Percentiles rank a stretch among this genome's conserved stretches.
Conservation (phyloP, 192 early-diverging fungal genomes). For the Dissophora globulifera region DNA sequence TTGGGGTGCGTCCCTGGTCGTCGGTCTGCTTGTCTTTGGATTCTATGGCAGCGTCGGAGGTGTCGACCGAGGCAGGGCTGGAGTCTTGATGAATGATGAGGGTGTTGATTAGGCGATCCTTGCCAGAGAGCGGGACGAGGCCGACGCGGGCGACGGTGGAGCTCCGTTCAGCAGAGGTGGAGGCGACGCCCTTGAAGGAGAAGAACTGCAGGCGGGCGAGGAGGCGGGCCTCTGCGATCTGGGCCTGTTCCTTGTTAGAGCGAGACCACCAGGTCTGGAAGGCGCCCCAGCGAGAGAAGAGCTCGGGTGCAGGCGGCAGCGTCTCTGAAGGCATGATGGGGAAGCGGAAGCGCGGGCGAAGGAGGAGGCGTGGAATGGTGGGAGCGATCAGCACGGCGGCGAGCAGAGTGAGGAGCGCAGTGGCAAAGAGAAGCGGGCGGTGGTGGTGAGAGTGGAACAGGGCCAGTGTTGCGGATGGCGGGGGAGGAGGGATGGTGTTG, state of each 20-base stretch:
- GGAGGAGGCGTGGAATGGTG: slow-evolving; percentile 46
- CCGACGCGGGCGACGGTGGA: slow-evolving; percentile 62
- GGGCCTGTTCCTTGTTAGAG: slow-evolving; percentile 33
- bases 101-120: slow-evolving; percentile 67
- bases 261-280: slow-evolving; percentile 47
- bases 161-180: slow-evolving; percentile 15
- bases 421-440: not conserved
- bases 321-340: slow-evolving; percentile 48
- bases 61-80: slow-evolving; percentile 16
- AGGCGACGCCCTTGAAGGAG: slow-evolving; percentile 51
- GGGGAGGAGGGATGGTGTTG: no score
- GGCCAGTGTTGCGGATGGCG: no score
- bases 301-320: slow-evolving; percentile 34
- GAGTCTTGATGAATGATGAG: slow-evolving; percentile 65
- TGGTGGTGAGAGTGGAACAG: not conserved
- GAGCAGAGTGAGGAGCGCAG: not conserved
- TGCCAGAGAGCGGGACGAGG: slow-evolving; percentile 62
- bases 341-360: slow-evolving; percentile 48
- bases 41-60: slow-evolving; percentile 25
- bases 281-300: slow-evolving; percentile 48
- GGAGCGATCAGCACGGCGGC: not conserved
- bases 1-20: slow-evolving; percentile 48
- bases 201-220: slow-evolving; percentile 66
- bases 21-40: slow-evolving; percentile 29
- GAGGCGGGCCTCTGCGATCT: slow-evolving; percentile 66